A percentile compares a stretch with the other conserved stretches of the same genome.
phyloP scores from a whole-genome alignment of 495 filamentous ascomycete genomes.

The Lepraria neglecta region DNA sequence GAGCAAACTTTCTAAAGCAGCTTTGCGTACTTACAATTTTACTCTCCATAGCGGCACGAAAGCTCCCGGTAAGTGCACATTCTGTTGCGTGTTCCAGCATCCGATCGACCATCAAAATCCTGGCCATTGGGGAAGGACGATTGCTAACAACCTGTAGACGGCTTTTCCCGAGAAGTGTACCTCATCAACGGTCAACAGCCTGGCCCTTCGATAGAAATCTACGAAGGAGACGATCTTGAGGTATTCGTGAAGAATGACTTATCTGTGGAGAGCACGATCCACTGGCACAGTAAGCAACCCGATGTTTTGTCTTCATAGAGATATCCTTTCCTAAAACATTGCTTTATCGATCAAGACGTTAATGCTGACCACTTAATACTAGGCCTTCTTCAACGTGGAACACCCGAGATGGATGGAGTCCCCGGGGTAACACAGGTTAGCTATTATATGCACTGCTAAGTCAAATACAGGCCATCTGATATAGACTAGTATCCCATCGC shows the following conservation, averaged over 20 bases:
- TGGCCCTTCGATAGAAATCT: conserved; percentile 48
- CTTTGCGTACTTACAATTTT: too few species aligned
- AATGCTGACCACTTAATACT: neutral
- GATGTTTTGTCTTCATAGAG: neutral
- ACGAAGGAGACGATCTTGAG: conserved; percentile 43
- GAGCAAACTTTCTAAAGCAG: too few species aligned
- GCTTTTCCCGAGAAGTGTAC: conserved; percentile 24
- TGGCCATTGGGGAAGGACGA: too few species aligned
- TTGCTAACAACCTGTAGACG: conserved; percentile 19
- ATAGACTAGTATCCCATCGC: neutral
- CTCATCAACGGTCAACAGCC: conserved; percentile 51
- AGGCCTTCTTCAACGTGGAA: neutral
- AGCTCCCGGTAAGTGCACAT: too few species aligned
- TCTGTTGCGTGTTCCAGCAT: too few species aligned
- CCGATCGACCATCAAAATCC: too few species aligned
- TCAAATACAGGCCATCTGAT: neutral
- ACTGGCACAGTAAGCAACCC: conserved; percentile 48
- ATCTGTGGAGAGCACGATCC: conserved; percentile 34
- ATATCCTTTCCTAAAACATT: neutral
- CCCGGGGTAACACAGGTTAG: neutral
- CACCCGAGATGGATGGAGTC: neutral
- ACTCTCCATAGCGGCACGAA: too few species aligned
- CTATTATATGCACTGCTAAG: neutral
- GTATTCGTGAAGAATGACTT: conserved; percentile 21
- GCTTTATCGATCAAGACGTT: neutral